Percentiles rank a stretch among this genome's conserved stretches.
Evolutionary conservation across 1,284 basidiomycete genomes (phyloP).

Genomic region (Trichosporon sp.): DNA sequence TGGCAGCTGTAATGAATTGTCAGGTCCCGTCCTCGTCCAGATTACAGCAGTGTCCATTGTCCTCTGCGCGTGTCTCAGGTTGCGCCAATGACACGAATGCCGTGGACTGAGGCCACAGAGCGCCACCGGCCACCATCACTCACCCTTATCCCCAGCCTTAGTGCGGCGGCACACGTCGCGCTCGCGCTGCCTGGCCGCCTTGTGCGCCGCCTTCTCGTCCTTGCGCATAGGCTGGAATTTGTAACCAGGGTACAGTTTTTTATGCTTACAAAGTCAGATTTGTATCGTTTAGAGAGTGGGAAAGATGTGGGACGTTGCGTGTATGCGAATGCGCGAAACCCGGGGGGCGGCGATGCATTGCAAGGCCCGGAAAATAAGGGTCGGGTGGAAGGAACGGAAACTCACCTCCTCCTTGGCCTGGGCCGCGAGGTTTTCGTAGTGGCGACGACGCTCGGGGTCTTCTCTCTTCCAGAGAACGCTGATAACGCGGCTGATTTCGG

Average conservation of each 20-base stretch:
- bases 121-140: neutral
- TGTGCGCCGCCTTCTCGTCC: constrained; percentile 57
- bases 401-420: constrained; percentile 59
- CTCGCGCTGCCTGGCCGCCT: constrained; percentile 48
- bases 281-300: neutral
- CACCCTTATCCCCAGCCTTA: constrained; percentile 18
- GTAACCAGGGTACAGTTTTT: constrained; percentile 63
- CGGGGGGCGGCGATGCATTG: neutral
- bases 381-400: constrained; percentile 3
- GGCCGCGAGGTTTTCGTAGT: constrained; percentile 69
- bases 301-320: neutral
- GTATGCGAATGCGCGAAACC: neutral
- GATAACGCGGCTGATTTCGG: constrained; percentile 67
- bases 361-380: neutral
- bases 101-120: neutral
- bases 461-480: constrained; percentile 67
- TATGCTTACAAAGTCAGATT: constrained; percentile 51
- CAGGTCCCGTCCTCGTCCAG: neutral
- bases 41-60: neutral
- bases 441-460: constrained; percentile 53
- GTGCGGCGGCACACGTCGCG: constrained; percentile 29
- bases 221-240: constrained; percentile 67
- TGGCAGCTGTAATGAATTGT: neutral
- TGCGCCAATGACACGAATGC: neutral
- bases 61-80: neutral